A percentile compares a stretch with the other conserved stretches of the same genome.
Conservation (phyloP, 2,329 filamentous ascomycete genomes). For the Fusarium tanahbumbuense region DNA sequence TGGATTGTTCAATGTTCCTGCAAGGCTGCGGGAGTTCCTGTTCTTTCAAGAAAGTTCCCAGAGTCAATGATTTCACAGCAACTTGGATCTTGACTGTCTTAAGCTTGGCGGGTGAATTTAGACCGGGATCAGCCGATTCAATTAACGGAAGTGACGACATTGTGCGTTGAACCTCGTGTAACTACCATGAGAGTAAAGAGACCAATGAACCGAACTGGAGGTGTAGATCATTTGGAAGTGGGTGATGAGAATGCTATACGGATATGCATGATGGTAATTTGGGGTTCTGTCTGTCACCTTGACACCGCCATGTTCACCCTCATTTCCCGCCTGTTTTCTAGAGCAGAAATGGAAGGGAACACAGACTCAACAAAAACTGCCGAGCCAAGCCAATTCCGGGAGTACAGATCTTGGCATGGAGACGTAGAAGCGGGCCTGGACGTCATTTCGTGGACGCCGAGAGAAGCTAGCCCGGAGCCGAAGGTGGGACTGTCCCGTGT, state of each 20-base stretch:
- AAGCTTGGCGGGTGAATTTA: not conserved
- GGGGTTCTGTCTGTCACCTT: too few species aligned
- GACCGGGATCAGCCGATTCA: not conserved
- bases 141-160: not conserved
- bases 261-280: not conserved
- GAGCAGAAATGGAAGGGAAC: not conserved
- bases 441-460: constrained; percentile 21
- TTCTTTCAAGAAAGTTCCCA: not conserved
- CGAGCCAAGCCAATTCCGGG: constrained; percentile 9
- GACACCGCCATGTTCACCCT: not conserved
- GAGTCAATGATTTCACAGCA: not conserved
- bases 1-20: not conserved
- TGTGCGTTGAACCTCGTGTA: not conserved
- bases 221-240: not conserved
- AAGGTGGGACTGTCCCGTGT: constrained; percentile 5
- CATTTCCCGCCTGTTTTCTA: constrained; percentile 1
- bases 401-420: not conserved
- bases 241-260: not conserved
- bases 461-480: constrained; percentile 1
- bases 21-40: not conserved
- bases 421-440: not conserved
- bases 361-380: constrained; percentile 19
- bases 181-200: not conserved
- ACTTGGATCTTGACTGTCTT: not conserved
- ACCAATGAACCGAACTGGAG: not conserved